phyloP scores from a whole-genome alignment of 2,329 filamentous ascomycete genomes.

The Fusarium stilboides region DNA sequence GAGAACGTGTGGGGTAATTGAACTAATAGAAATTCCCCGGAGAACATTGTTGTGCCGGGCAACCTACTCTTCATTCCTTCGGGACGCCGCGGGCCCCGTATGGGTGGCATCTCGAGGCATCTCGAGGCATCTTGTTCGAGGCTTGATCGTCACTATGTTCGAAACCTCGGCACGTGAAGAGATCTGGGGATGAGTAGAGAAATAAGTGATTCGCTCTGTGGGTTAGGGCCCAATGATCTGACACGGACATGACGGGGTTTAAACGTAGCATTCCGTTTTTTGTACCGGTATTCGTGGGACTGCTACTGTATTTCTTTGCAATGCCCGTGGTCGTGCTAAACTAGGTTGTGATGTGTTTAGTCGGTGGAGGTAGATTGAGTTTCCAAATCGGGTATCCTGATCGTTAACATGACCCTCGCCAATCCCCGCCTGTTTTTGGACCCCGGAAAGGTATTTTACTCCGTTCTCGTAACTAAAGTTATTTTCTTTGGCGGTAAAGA shows the following conservation, averaged over 20 bases:
- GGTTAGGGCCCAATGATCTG: neutral
- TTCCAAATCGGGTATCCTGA: conserved; percentile 44
- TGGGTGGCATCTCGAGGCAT: conserved; percentile 5
- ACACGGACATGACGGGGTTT: neutral
- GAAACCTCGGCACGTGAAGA: conserved; percentile 29
- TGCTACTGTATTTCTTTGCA: neutral
- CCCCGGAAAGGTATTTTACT: conserved; percentile 10
- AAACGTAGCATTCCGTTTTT: neutral
- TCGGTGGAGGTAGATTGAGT: conserved; percentile 3
- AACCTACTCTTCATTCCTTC: neutral
- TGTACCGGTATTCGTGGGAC: neutral
- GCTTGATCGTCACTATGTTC: conserved; percentile 14
- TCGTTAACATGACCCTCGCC: conserved; percentile 15
- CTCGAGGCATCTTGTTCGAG: neutral
- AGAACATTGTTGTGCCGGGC: conserved; percentile 3
- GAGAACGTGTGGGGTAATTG: conserved; percentile 2
- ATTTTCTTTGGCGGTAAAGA: neutral
- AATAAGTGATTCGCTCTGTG: conserved; percentile 20
- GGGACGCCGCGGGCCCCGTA: conserved; percentile 32
- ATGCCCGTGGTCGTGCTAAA: conserved; percentile 1
- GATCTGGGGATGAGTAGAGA: conserved; percentile 19
- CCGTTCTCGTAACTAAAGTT: neutral
- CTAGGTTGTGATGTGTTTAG: neutral
- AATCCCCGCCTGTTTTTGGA: conserved; percentile 18
- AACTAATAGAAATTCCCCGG: neutral